Base-by-base conservation (phyloP, 306 rosid species). In the Arachis stenosperma region DNA sequence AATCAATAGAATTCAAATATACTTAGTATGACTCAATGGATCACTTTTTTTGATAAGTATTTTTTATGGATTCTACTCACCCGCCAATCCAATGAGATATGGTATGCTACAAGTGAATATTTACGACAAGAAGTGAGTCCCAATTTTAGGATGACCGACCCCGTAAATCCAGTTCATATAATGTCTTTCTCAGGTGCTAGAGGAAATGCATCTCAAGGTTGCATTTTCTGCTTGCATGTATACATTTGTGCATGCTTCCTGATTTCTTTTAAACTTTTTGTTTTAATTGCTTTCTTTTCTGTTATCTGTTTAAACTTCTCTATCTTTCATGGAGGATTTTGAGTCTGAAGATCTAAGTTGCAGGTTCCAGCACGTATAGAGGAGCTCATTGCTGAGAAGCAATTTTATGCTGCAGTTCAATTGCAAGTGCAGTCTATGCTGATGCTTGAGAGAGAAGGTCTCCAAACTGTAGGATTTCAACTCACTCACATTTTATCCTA, bases 361-460 rank as follows among this genome's bases (percentile, higher is more conserved):
- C 89, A 95, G 99, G 99, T 95, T 87, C 99, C 99, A 3, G 87
- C 89, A 67, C 92, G 90, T 67, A 86, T 95, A 44, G 99, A 95
- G 86, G 88, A 95, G 76, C 89, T 90, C 69, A 91, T 95, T 77
- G 80, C 90, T 0, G 98, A 91, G 62, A 95, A 90, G 88, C 98
- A 95, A 86, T 90, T 81, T 77, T 95, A 95, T 86, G 99, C 98
- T 56, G 98, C 98, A 2, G 90, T 95, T 84, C 99, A 95, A 71
- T 84, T 92, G 82, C 93, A 88, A 68, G 92, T 90, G 74, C 99
- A 92, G 63, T 92, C 99, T 52, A 77, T 86, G 56, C 80, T 90
- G 83, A 90, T 95, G 90, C 99, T 95, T 8, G 99, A 95, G 83
- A 87, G 96, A 61, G 96, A 86, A 84, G 94, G 96, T 70, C 96